These are phyloP conservation scores for Tolypocladium sp. DNA, from an alignment of 2,329 filamentous ascomycete genomes.

Conservation along the genomic window DNA sequence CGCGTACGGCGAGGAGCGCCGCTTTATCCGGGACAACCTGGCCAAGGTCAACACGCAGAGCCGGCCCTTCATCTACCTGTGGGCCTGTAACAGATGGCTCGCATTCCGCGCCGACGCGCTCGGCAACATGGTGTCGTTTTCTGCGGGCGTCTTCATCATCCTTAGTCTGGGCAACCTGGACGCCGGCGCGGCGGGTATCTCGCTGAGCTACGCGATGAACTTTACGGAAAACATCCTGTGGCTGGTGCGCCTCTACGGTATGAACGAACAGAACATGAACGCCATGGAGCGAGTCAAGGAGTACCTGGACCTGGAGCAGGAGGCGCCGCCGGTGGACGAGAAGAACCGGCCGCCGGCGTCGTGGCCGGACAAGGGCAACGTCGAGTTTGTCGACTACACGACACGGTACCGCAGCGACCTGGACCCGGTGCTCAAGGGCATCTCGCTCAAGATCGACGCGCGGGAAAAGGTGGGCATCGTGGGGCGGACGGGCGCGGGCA, in stretches of 20 bases:
- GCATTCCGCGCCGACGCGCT: constrained; percentile 85
- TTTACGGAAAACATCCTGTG: constrained; percentile 96
- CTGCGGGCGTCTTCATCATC: constrained; percentile 85
- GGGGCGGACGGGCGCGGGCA: constrained; percentile 88
- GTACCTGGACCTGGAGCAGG: constrained; percentile 92
- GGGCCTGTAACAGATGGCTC: constrained; percentile 96
- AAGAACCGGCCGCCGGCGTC: constrained; percentile 66
- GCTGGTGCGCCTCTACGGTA: constrained; percentile 87
- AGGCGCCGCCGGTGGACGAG: constrained; percentile 69
- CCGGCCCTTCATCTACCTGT: constrained; percentile 90
- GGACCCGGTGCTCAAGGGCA: constrained; percentile 72
- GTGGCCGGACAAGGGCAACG: constrained; percentile 79
- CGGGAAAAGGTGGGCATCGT: constrained; percentile 94
- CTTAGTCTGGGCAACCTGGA: constrained; percentile 75
- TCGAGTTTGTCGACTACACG: constrained; percentile 83
- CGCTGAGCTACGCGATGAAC: constrained; percentile 88
- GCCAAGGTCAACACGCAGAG: constrained; percentile 81
- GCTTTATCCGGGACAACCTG: constrained; percentile 90
- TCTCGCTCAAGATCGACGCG: constrained; percentile 79
- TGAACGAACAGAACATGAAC: constrained; percentile 99
- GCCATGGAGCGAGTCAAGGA: constrained; percentile 96
- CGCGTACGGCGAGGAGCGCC: constrained; percentile 86
- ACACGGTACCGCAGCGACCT: constrained; percentile 84
- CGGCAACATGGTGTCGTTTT: constrained; percentile 87
- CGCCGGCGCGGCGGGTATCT: constrained; percentile 84